Conservation (phyloP, 805 yeast genomes). For the Torulaspora quercuum region DNA sequence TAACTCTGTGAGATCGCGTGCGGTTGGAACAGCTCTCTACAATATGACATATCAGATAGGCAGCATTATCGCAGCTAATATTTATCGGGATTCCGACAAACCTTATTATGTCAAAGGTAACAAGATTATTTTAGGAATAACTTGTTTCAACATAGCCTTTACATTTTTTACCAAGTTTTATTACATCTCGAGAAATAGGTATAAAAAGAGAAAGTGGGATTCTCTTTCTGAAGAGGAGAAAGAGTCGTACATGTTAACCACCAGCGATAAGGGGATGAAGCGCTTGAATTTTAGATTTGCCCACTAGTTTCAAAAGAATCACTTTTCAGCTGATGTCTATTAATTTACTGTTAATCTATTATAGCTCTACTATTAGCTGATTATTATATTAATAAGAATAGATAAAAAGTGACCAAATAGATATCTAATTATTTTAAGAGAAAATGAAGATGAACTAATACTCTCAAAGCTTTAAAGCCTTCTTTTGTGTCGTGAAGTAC, state of each 20-base stretch:
- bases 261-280: not conserved
- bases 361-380: not conserved
- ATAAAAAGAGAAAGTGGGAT: slow-evolving; percentile 24
- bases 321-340: too few relatives aligned
- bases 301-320: not conserved
- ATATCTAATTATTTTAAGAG: too few relatives aligned
- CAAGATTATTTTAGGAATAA: slow-evolving; percentile 36
- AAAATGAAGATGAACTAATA: too few relatives aligned
- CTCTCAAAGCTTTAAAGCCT: too few relatives aligned
- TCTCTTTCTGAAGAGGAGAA: not conserved
- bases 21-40: slow-evolving; percentile 59
- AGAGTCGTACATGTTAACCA: not conserved
- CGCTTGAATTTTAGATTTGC: not conserved
- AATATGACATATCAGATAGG: slow-evolving; percentile 62
- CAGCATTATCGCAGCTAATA: slow-evolving; percentile 49
- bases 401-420: too few relatives aligned
- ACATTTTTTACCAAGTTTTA: slow-evolving; percentile 27
- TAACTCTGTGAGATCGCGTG: slow-evolving; percentile 54
- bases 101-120: slow-evolving; percentile 61
- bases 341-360: not conserved
- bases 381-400: too few relatives aligned
- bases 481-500: too few relatives aligned
- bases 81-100: slow-evolving; percentile 52
- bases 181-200: slow-evolving; percentile 39
- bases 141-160: slow-evolving; percentile 33